A percentile compares a stretch with the other conserved stretches of the same genome.
Evolutionary conservation across 2,329 filamentous ascomycete genomes (phyloP).

Genomic region (Ophiosphaerella korrae): DNA sequence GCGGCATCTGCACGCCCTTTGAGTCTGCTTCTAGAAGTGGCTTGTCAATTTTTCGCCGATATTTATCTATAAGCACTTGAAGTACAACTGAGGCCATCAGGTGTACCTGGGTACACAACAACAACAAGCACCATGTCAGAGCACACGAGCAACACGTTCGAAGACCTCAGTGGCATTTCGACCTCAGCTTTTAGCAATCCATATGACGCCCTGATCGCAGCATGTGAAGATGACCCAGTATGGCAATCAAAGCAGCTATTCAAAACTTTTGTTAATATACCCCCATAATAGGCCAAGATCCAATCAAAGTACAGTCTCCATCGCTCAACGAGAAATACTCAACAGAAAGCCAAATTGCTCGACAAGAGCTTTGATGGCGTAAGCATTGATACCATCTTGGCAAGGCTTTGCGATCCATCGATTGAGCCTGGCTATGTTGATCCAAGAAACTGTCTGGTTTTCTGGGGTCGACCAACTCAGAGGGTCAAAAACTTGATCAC

Average conservation of each 20-base stretch:
- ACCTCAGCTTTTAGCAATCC: slow-evolving; percentile 65
- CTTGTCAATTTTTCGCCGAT: too few relatives aligned
- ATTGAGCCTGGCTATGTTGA: slow-evolving; percentile 74
- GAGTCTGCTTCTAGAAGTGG: too few relatives aligned
- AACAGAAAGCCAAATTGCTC: slow-evolving; percentile 77
- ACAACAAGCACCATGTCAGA: slow-evolving; percentile 19
- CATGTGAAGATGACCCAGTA: slow-evolving; percentile 70
- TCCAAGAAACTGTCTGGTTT: slow-evolving; percentile 78
- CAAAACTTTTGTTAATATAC: neutral
- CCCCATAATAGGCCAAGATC: slow-evolving; percentile 61
- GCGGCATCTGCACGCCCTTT: too few relatives aligned
- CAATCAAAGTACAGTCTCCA: slow-evolving; percentile 76
- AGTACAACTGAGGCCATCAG: neutral
- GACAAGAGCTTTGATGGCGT: slow-evolving; percentile 70
- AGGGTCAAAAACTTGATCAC: slow-evolving; percentile 71
- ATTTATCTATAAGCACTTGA: neutral
- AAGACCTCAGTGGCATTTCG: slow-evolving; percentile 49
- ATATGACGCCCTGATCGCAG: slow-evolving; percentile 73
- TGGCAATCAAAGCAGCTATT: neutral
- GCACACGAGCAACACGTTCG: slow-evolving; percentile 33
- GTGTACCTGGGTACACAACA: neutral
- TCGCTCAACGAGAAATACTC: slow-evolving; percentile 73
- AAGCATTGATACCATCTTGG: slow-evolving; percentile 75
- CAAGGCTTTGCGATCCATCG: slow-evolving; percentile 67
- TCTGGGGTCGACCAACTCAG: slow-evolving; percentile 84